Percentiles rank a stretch among this genome's conserved stretches.
Conservation (phyloP, 2,329 filamentous ascomycete genomes). For the Sphaerulina vaccinii region DNA sequence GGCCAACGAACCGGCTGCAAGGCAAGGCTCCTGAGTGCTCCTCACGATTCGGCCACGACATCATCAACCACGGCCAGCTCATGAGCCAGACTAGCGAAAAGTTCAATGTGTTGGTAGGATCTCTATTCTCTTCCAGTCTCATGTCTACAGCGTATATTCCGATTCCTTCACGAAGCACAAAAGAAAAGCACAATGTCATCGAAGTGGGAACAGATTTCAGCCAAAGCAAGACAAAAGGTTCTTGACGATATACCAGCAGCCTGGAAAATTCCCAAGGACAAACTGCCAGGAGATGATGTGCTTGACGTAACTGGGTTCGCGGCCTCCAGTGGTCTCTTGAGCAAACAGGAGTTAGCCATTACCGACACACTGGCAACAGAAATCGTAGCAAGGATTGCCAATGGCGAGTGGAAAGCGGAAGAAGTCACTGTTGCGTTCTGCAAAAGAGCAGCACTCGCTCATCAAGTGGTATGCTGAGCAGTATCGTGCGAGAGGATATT, state of each 20-base stretch:
- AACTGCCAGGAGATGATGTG: conserved; percentile 50
- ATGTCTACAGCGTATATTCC: not conserved
- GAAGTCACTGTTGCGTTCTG: conserved; percentile 55
- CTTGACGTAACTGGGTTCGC: conserved; percentile 59
- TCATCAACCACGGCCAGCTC: conserved; percentile 7
- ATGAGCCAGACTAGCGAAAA: not conserved
- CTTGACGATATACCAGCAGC: conserved; percentile 56
- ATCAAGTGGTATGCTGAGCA: conserved; percentile 49
- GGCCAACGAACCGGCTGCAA: conserved; percentile 5
- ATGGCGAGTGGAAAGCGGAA: conserved; percentile 50
- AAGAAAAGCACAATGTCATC: conserved; percentile 5
- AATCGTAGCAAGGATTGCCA: conserved; percentile 43
- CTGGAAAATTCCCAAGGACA: conserved; percentile 55
- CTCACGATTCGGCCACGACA: conserved; percentile 4
- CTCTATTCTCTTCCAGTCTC: not conserved
- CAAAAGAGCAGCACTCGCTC: conserved; percentile 55
- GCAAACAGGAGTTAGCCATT: conserved; percentile 50
- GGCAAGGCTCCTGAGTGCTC: not conserved
- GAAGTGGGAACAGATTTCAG: conserved; percentile 47
- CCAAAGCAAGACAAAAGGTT: conserved; percentile 45
- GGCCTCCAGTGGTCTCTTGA: conserved; percentile 59
- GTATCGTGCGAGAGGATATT: not conserved
- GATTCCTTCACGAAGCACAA: not conserved
- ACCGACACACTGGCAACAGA: conserved; percentile 43
- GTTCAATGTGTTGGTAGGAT: not conserved